These are phyloP conservation scores for Solanum hybrid DNA, from an alignment of 305 asterid genomes.

Conservation along the genomic window DNA sequence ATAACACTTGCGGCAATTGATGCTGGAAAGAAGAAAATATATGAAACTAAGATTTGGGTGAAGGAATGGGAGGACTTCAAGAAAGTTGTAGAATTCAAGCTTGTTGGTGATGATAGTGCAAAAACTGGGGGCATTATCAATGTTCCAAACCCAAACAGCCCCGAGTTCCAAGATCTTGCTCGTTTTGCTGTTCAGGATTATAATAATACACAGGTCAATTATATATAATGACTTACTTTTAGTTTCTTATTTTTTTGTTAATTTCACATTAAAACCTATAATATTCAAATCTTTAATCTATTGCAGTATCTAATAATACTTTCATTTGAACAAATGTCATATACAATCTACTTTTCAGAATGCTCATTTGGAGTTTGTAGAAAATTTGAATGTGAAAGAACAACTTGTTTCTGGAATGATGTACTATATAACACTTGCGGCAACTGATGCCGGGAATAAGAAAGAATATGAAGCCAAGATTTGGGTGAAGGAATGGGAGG, in stretches of 20 bases:
- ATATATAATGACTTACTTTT: no score
- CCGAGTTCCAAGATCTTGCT: background rate
- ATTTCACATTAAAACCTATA: no score
- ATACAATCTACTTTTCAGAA: constrained; percentile 21
- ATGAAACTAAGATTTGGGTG: no score
- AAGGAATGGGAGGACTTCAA: no score
- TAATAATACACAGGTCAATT: background rate
- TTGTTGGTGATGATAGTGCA: background rate
- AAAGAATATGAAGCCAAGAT: constrained; percentile 58
- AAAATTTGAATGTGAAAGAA: constrained; percentile 42
- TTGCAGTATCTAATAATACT: background rate
- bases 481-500: constrained; percentile 63
- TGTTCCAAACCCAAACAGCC: background rate
- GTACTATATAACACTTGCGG: constrained; percentile 44
- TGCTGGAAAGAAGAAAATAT: no score
- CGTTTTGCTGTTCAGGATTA: background rate
- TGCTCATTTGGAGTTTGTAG: constrained; percentile 34
- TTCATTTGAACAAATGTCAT: background rate
- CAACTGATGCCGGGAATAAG: constrained; percentile 25
- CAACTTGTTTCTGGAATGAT: constrained; percentile 50
- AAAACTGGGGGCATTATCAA: background rate
- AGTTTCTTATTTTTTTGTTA: no score
- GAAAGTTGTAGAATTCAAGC: background rate
- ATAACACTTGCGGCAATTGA: no score
- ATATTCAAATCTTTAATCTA: no score